Percentiles rank a stretch among this genome's conserved stretches.
Evolutionary conservation across 2,329 filamentous ascomycete genomes (phyloP).

Genomic region (Curvularia verruculosa): DNA sequence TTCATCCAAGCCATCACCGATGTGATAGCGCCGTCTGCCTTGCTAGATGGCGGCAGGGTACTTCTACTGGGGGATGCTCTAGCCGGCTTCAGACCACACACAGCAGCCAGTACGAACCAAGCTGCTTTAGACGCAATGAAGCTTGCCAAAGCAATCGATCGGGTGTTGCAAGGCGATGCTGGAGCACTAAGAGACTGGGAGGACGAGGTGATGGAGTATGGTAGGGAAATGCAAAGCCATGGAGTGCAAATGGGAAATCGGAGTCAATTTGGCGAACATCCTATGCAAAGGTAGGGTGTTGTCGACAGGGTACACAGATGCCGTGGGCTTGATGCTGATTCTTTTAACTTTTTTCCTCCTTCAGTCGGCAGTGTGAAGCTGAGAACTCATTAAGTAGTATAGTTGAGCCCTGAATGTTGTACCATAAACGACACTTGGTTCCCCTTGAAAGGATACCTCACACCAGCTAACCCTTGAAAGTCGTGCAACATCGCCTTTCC

Average conservation of each 20-base stretch:
- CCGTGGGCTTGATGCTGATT: neutral
- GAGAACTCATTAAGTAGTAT: too few species aligned
- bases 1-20: conserved; percentile 56
- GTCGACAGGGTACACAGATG: neutral
- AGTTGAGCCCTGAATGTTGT: too few species aligned
- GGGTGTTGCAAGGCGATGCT: conserved; percentile 44
- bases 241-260: conserved; percentile 22
- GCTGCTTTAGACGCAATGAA: conserved; percentile 52
- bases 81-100: conserved; percentile 53
- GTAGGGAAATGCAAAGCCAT: conserved; percentile 17
- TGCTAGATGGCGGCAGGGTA: conserved; percentile 49
- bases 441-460: too few species aligned
- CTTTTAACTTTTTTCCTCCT: too few species aligned
- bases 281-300: conserved; percentile 9
- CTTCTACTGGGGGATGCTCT: conserved; percentile 56
- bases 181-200: conserved; percentile 42
- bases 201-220: conserved; percentile 22
- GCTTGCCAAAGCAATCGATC: conserved; percentile 35
- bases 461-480: too few species aligned
- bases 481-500: too few species aligned
- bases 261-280: conserved; percentile 23
- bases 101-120: conserved; percentile 53
- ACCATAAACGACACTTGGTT: too few species aligned
- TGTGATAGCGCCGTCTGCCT: conserved; percentile 42
- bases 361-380: too few species aligned